Percentiles rank a stretch among this genome's conserved stretches.
Evolutionary conservation across 768 basidiomycete genomes (phyloP).

Genomic region (Kwoniella newhampshirensis): DNA sequence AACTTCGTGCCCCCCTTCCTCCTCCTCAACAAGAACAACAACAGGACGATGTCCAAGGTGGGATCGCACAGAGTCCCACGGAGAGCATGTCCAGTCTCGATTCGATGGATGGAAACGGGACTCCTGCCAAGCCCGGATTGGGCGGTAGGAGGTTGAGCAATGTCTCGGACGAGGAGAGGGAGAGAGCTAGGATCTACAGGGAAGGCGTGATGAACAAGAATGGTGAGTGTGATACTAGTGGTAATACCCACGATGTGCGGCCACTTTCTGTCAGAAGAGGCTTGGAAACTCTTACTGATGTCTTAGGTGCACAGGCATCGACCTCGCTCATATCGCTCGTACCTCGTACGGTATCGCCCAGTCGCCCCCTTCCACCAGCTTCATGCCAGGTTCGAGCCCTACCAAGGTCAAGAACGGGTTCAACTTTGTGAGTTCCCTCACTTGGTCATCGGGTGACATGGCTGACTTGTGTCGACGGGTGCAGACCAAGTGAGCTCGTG

Average conservation of each 20-base stretch:
- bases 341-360: constrained; percentile 66
- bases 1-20: no score
- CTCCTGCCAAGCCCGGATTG: constrained; percentile 41
- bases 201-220: constrained; percentile 65
- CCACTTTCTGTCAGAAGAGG: no score
- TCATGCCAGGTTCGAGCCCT: constrained; percentile 44
- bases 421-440: constrained; percentile 8
- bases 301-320: constrained; percentile 53
- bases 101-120: constrained; percentile 19
- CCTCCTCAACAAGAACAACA: neutral
- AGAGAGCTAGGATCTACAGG: constrained; percentile 67
- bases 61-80: constrained; percentile 9
- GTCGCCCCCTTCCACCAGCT: constrained; percentile 58
- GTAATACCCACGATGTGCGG: no score
- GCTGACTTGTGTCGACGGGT: neutral
- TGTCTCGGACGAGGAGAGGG: constrained; percentile 65
- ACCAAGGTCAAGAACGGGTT: constrained; percentile 40
- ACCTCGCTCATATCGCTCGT: constrained; percentile 77
- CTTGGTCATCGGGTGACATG: neutral
- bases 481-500: neutral
- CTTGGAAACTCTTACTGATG: no score
- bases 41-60: neutral
- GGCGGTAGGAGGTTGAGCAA: constrained; percentile 53
- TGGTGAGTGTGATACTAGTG: constrained; percentile 23
- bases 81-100: constrained; percentile 23